Percentiles rank a stretch among this genome's conserved stretches.
Conservation (phyloP, 352 stramenopile species). For the Phytophthora colocasiae region DNA sequence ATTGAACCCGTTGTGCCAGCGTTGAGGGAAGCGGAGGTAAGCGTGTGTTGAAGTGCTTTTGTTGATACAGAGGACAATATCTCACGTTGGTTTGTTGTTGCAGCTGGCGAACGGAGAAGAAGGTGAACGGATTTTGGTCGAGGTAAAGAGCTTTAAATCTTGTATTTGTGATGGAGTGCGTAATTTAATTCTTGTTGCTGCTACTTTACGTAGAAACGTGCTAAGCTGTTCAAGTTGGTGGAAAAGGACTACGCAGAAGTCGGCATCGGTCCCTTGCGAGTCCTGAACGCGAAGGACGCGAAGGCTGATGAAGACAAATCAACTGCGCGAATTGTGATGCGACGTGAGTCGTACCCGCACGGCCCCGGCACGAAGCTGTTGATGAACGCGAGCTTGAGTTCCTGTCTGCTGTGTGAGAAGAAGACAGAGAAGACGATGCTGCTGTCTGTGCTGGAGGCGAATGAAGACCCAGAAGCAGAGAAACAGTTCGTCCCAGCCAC, state of each 20-base stretch:
- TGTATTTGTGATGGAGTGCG: neutral
- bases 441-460: conserved; percentile 65
- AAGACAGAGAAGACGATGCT: conserved; percentile 85
- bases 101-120: conserved; percentile 81
- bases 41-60: neutral
- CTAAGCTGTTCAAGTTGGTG: conserved; percentile 84
- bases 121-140: conserved; percentile 68
- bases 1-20: conserved; percentile 55
- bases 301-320: conserved; percentile 49
- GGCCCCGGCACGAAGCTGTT: conserved; percentile 82
- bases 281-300: conserved; percentile 60
- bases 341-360: conserved; percentile 75
- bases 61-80: neutral
- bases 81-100: conserved; percentile 9
- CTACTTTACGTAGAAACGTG: conserved; percentile 57
- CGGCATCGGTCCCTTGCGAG: conserved; percentile 71
- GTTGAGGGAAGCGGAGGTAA: conserved; percentile 76
- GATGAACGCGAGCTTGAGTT: conserved; percentile 70
- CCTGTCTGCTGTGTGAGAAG: conserved; percentile 67
- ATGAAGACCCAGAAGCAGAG: conserved; percentile 37
- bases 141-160: conserved; percentile 39
- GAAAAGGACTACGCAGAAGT: conserved; percentile 81
- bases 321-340: conserved; percentile 77
- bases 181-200: conserved; percentile 2
- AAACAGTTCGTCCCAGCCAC: conserved; percentile 71